Base-by-base conservation (phyloP, 2,329 filamentous ascomycete species). In the Clonostachys rosea region DNA sequence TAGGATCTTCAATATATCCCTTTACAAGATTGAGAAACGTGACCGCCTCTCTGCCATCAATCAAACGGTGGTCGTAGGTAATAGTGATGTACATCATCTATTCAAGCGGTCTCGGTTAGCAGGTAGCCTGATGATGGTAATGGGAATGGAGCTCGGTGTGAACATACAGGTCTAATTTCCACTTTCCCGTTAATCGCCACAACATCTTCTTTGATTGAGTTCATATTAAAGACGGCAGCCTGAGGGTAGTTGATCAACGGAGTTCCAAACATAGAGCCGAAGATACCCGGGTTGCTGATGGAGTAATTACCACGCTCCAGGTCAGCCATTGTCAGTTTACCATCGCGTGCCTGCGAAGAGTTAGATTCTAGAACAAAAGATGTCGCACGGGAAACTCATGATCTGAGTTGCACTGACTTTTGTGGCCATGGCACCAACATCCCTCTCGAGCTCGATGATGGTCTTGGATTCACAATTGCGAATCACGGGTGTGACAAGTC, bases 201-300 rank as follows among this genome's bases (percentile, higher is more conserved):
- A 53, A 84, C 76, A 45, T 70, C 64, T n/a, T 70, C 64, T 49
- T 80, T 80, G 44, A 68, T 70, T 5, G 81, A 65, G 58, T 83
- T 81, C 65, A 83, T 69, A 57, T 82, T 83, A 67, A 83, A 83
- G 43, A 82, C 69, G 13, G 60, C 59, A 8, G 85, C 81, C 68
- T 89, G 86, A 46, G 86, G 86, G 48, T 85, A 85, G 73, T 89
- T 89, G 74, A 89, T 87, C 58, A 89, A 80, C 47, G 85, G 85
- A 40, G 86, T 89, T 47, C 61, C 61, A n/a, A 64, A 63, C 53
- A 64, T 57, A 20, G 61, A 63, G 14, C 60, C 60, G 65, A 89
- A 89, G 82, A 89, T 87, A 56, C 85, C 85, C 78, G 88, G 87
- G 74, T 89, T 89, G 67, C 82, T 86, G 67, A 89, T 89, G 58